Evolutionary conservation across 148 eudicot genomes (phyloP), one percentile per base, ranked within the genome.

Genomic region (Heliamphora exappendiculata): DNA sequence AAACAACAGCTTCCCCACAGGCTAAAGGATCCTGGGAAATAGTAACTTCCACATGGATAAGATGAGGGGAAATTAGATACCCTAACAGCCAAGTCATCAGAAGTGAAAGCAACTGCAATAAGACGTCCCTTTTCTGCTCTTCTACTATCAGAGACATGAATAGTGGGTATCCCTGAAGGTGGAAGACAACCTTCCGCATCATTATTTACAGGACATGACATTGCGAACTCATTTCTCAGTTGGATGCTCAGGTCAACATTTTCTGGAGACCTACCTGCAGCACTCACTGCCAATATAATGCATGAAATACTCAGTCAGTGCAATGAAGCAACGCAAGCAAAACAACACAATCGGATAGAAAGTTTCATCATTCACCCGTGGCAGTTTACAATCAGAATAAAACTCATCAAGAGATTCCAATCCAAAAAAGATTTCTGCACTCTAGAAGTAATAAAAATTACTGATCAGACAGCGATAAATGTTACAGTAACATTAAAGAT

Each of bases 361-460:
- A 66, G n/a, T 24, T 42, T 44, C 12, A 14, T 59, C 36, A 17
- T 82, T 76, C 73, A 83, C 88, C 88, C 0, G 47, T 75, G 47
- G 57, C 53, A 44, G 29, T 67, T 24, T 55, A 0, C 82, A 55
- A 53, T 80, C 84, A 76, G 77, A 74, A 79, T 75, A 77, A 78
- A 67, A 20, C 67, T 75, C 88, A 70, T 79, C 81, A 37, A 81
- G 57, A 73, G 80, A 33, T 29, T 83, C 84, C 76, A 76, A 63
- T 68, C 76, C 87, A 71, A 59, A 54, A 53, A 84, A 78, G 60
- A 75, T 54, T 24, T 86, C 87, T 68, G 77, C 76, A 75, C 60
- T 70, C 93, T 90, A 78, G 59, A 79, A 75, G 36, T 44, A 72
- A 57, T n/a, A 6, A 62, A 58, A 54, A 17, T 74, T 44, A 54